A percentile compares a stretch with the other conserved stretches of the same genome.
Evolutionary conservation across 768 basidiomycete genomes (phyloP).

Genomic region (Phanerodontia chrysosporium): DNA sequence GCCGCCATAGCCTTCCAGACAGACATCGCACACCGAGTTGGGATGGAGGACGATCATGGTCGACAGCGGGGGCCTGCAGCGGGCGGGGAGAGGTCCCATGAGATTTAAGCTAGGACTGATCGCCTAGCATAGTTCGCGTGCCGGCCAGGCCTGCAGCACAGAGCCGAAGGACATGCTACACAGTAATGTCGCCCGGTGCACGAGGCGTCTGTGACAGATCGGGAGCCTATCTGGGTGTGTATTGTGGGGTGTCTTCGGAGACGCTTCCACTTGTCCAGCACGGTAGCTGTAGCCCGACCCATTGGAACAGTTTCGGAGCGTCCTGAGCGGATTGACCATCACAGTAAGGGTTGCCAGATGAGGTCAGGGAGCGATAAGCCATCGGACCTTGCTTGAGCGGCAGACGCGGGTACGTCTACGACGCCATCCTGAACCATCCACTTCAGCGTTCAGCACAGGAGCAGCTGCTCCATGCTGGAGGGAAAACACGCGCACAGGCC

Average conservation of each 20-base stretch:
- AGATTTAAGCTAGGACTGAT: conserved; percentile 18
- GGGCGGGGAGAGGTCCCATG: conserved; percentile 17
- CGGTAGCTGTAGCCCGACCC: conserved; percentile 18
- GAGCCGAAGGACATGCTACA: conserved; percentile 19
- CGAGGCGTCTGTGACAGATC: conserved; percentile 22
- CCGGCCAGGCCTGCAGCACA: conserved; percentile 21
- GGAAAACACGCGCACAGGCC: not conserved
- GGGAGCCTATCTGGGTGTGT: conserved; percentile 20
- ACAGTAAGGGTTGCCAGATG: conserved; percentile 5
- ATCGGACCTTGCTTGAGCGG: conserved; percentile 19
- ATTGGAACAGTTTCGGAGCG: conserved; percentile 12
- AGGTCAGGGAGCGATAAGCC: conserved; percentile 20
- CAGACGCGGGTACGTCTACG: not conserved
- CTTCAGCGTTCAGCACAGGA: not conserved
- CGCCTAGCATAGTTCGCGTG: conserved; percentile 28
- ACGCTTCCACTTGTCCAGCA: conserved; percentile 11
- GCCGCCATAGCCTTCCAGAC: conserved; percentile 59
- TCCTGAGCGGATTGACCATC: conserved; percentile 13
- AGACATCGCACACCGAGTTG: conserved; percentile 72
- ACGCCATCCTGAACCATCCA: not conserved
- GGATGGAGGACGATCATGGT: conserved; percentile 65
- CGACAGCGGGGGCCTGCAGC: conserved; percentile 25
- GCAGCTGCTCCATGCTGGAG: not conserved
- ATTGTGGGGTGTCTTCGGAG: conserved; percentile 14
- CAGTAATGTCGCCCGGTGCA: conserved; percentile 12